Conservation (phyloP, 2,329 filamentous ascomycete genomes). For the Cercospora sp. region DNA sequence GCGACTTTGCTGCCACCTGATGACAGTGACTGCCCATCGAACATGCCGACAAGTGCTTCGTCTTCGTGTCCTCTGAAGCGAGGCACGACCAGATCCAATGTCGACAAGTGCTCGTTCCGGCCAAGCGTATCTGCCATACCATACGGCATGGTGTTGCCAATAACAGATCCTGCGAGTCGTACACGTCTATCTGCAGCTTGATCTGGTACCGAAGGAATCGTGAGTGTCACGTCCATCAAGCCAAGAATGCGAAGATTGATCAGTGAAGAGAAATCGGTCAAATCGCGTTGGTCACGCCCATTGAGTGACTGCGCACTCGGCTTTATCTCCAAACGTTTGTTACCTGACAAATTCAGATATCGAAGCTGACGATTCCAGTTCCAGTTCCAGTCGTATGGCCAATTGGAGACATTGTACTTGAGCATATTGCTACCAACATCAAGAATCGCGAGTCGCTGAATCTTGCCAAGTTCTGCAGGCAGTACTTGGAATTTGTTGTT, state of each 20-base stretch:
- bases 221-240: slow-evolving; percentile 96
- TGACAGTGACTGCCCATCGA: slow-evolving; percentile 88
- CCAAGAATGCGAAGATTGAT: slow-evolving; percentile 83
- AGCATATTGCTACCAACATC: slow-evolving; percentile 93
- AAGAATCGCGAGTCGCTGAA: slow-evolving; percentile 85
- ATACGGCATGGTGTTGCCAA: slow-evolving; percentile 80
- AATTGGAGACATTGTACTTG: slow-evolving; percentile 99
- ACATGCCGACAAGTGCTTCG: slow-evolving; percentile 89
- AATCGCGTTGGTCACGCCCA: slow-evolving; percentile 61
- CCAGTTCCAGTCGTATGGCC: slow-evolving; percentile 99
- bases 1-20: slow-evolving; percentile 92
- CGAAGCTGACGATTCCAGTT: slow-evolving; percentile 95
- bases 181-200: slow-evolving; percentile 94
- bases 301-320: slow-evolving; percentile 58
- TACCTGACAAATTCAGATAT: slow-evolving; percentile 94
- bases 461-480: slow-evolving; percentile 90
- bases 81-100: slow-evolving; percentile 91
- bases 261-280: slow-evolving; percentile 89
- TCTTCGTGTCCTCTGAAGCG: slow-evolving; percentile 86
- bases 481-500: slow-evolving; percentile 97
- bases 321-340: slow-evolving; percentile 91
- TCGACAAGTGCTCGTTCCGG: slow-evolving; percentile 90
- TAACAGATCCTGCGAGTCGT: slow-evolving; percentile 91
- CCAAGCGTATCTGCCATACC: slow-evolving; percentile 97
- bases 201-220: slow-evolving; percentile 88